Conservation (phyloP, 371 early-diverging fungal species). For the Syncephalis plumigaleata region DNA sequence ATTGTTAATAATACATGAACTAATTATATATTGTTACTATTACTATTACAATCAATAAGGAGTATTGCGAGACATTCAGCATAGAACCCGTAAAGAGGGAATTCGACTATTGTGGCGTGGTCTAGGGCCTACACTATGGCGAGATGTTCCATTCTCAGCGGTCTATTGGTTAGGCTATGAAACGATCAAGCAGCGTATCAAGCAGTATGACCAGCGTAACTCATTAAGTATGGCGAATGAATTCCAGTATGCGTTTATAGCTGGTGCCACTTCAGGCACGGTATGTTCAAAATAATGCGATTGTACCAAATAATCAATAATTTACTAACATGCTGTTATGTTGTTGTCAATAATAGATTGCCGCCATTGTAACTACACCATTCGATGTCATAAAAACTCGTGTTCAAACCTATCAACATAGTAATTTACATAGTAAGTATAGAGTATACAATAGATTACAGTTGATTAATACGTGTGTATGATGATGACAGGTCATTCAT, state of each 20-base stretch:
- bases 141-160: slow-evolving; percentile 86
- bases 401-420: slow-evolving; percentile 35
- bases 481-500: no score
- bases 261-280: slow-evolving; percentile 61
- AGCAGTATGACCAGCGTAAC: slow-evolving; percentile 4
- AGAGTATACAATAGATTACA: no score
- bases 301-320: no score
- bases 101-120: slow-evolving; percentile 66
- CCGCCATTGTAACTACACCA: slow-evolving; percentile 79
- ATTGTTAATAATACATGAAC: background rate
- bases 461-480: no score
- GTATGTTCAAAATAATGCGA: no score
- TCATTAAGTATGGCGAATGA: slow-evolving; percentile 1
- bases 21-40: background rate
- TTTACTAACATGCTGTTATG: background rate
- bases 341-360: slow-evolving; percentile 24
- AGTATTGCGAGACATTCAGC: slow-evolving; percentile 35
- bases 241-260: slow-evolving; percentile 33
- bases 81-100: slow-evolving; percentile 43
- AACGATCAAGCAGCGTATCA: slow-evolving; percentile 18
- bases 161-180: slow-evolving; percentile 91
- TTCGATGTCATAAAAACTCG: slow-evolving; percentile 93
- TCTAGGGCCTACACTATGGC: slow-evolving; percentile 74
- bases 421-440: slow-evolving; percentile 3
- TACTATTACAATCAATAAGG: slow-evolving; percentile 9